Evolutionary conservation across 768 basidiomycete genomes (phyloP).

Genomic region (Leccinum variicolor): DNA sequence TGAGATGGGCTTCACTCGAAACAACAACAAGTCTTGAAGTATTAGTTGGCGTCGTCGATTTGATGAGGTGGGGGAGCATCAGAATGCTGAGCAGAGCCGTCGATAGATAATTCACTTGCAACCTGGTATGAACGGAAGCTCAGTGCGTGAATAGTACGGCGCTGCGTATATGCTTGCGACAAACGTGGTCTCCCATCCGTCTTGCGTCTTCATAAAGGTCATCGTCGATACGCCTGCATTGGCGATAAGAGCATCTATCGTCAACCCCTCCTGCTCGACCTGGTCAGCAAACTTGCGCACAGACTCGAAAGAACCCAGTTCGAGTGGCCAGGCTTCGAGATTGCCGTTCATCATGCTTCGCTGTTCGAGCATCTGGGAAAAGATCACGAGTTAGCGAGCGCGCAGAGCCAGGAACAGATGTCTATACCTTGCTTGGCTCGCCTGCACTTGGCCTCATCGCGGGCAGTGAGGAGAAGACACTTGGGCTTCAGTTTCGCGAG

Average conservation of each 20-base stretch:
- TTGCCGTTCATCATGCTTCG: slow-evolving; percentile 1
- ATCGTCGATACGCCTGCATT: slow-evolving; percentile 25
- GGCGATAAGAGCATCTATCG: slow-evolving; percentile 30
- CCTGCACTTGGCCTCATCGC: slow-evolving; percentile 21
- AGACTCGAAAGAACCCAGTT: slow-evolving; percentile 32
- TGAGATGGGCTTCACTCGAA: slow-evolving; percentile 28
- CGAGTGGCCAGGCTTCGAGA: slow-evolving; percentile 33
- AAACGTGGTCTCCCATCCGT: slow-evolving; percentile 38
- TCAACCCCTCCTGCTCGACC: slow-evolving; percentile 24
- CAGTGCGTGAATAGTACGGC: background rate
- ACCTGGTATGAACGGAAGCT: slow-evolving; percentile 11
- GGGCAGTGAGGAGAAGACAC: slow-evolving; percentile 24
- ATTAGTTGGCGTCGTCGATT: slow-evolving; percentile 21
- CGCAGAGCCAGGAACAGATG: background rate
- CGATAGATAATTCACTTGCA: slow-evolving; percentile 37
- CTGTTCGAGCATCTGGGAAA: slow-evolving; percentile 18
- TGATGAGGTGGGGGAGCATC: slow-evolving; percentile 34
- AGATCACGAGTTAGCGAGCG: background rate
- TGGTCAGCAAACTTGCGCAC: slow-evolving; percentile 31
- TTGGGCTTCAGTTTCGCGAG: slow-evolving; percentile 24
- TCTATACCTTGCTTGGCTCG: slow-evolving; percentile 17
- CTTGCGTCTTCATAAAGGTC: slow-evolving; percentile 26
- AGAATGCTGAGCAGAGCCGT: slow-evolving; percentile 34
- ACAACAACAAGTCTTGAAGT: slow-evolving; percentile 30
- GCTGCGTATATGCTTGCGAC: slow-evolving; percentile 8